These are phyloP conservation scores for Citrus hindsii DNA, from an alignment of 345 rosid genomes.

Conservation along the genomic window DNA sequence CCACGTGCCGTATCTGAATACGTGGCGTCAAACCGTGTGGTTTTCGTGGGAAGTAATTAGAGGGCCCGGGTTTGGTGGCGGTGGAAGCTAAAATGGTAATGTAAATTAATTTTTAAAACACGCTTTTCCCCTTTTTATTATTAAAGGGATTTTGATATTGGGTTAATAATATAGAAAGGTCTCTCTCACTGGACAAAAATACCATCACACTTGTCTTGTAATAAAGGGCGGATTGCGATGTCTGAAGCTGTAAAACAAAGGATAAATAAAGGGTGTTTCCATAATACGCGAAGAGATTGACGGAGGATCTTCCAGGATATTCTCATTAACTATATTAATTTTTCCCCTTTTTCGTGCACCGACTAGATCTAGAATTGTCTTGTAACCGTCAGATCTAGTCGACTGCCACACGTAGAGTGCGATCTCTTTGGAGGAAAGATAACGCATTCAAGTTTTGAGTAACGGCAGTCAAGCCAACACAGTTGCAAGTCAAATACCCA, in stretches of 20 bases:
- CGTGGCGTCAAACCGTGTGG: neutral
- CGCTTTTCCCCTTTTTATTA: neutral
- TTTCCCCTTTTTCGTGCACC: slow-evolving; percentile 3
- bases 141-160: neutral
- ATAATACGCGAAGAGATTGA: neutral
- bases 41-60: neutral
- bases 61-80: neutral
- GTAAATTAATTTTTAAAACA: neutral
- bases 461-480: neutral
- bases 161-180: neutral
- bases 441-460: neutral
- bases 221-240: neutral
- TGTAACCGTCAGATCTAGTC: neutral
- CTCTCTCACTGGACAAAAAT: neutral
- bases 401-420: slow-evolving; percentile 4
- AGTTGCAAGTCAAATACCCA: neutral
- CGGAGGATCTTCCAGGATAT: neutral
- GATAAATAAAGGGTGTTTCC: neutral
- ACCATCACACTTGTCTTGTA: neutral
- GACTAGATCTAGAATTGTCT: slow-evolving; percentile 10
- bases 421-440: neutral
- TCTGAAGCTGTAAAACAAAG: neutral
- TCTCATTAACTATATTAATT: neutral
- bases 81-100: slow-evolving; percentile 4
- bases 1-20: neutral